Evolutionary conservation across 805 yeast genomes (phyloP), one percentile per base, ranked within the genome.

Genomic region (Maudiozyma turicensis): DNA sequence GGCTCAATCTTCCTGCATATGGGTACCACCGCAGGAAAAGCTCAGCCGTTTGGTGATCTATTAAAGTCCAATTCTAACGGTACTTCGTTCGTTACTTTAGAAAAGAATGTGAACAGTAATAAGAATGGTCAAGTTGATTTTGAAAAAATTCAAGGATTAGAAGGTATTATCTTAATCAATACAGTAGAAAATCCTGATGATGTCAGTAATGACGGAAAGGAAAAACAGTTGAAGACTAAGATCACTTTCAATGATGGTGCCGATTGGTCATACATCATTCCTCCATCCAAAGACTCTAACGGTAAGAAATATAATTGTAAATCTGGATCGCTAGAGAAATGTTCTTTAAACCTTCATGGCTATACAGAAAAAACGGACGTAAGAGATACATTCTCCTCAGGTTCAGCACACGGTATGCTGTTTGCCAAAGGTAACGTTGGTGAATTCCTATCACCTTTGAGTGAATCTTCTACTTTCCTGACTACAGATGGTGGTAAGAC

Each of bases 391-490:
- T 86, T 72, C 56, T 84, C 95, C 0, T 89, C 98, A 0, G 81
- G 86, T 0, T 83, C 96, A 8, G 98, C 98, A 0, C 74, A 84
- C 15, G 99, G 99, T 1, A 68, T 89, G 68, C 68, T 91, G 75
- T 72, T 93, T 55, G 97, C 85, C n/a, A 79, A 85, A n/a, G 99
- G 99, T 32, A 89, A 85, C 61, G 96, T 88, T 46, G 98, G 97
- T 6, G 76, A 73, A 31, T 52, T 57, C 8, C 68, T 91, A 47
- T 69, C 66, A 5, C 67, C 77, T 8, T 54, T 64, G 40, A 71
- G 74, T 3, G 77, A 81, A 44, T 75, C 83, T 0, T 72, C 84
- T 1, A 86, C 96, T 0, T 93, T 77, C 60, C 67, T 93, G 52
- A 81, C 95, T 3, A 72, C 76, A n/a, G 98, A 93, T 67, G 99